Conservation (phyloP, 257 asterid genomes). For the Jasminum sambac region DNA sequence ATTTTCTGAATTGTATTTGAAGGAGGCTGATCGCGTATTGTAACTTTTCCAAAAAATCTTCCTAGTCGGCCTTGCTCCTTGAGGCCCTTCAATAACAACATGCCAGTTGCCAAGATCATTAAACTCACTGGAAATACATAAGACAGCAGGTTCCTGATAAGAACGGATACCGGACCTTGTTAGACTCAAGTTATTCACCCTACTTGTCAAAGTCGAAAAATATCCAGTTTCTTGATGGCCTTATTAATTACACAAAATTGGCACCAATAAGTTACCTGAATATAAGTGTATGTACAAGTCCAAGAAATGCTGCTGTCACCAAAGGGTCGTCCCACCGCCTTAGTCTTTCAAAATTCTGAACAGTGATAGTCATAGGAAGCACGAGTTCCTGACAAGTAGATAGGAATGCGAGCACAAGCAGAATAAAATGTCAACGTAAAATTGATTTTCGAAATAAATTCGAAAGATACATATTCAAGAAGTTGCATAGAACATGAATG, state of each 20-base stretch:
- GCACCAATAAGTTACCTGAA: constrained; percentile 56
- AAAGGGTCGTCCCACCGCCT: constrained; percentile 93
- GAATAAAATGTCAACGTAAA: too few species aligned
- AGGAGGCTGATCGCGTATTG: constrained; percentile 89
- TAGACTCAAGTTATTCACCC: not conserved
- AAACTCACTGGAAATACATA: constrained; percentile 68
- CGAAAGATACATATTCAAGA: too few species aligned
- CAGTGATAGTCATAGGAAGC: constrained; percentile 69
- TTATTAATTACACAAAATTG: not conserved
- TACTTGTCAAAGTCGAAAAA: not conserved
- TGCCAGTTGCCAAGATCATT: constrained; percentile 69
- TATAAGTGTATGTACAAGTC: constrained; percentile 58
- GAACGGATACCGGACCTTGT: constrained; percentile 16
- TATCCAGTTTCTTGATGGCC: not conserved
- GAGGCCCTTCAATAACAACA: constrained; percentile 86
- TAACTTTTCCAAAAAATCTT: constrained; percentile 81
- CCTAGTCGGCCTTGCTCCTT: constrained; percentile 99
- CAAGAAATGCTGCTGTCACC: constrained; percentile 82
- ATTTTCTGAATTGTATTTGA: constrained; percentile 93
- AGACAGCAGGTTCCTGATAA: constrained; percentile 74
- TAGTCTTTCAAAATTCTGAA: constrained; percentile 61
- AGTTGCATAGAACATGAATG: too few species aligned
- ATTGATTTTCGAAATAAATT: too few species aligned
- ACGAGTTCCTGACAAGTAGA: constrained; percentile 68
- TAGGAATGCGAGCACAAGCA: constrained; percentile 8